Base-by-base conservation (phyloP, 805 yeast species). In the Blastobotrys robertii region DNA sequence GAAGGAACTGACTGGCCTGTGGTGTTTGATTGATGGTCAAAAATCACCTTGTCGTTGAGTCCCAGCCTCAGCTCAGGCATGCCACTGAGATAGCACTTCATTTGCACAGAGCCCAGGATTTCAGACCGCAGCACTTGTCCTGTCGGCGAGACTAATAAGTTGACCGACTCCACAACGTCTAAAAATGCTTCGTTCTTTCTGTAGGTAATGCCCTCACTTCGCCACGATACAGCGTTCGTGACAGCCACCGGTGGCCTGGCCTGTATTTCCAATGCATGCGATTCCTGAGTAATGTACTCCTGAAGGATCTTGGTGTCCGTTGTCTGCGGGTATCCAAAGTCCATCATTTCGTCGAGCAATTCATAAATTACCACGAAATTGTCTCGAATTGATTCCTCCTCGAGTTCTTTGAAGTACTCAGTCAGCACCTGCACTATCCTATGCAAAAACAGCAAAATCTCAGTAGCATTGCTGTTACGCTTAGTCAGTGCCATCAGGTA, bases 131-230 rank as follows among this genome's bases (percentile, higher is more conserved):
- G 70, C 1, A 84, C 77, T 50, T 72, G 75, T 6, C 79, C 76
- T 11, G 67, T 69, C 15, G 74, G 72, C 54, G 77, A 83, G 57
- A 84, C 78, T 39, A 78, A 66, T 65, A 85, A 76, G 48, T 79
- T 79, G 34, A 85, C 70, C 15, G 70, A 71, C 57, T 88, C 97
- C 25, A 81, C 73, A 29, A 87, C 85, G 61, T 88, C 95, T 50
- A 88, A 72, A 56, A 86, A 88, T 42, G 92, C 80, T 65, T 88
- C 97, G 62, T 88, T 88, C 58, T 85, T 87, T 52, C 81, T 77
- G 63, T 88, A 88, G 50, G 73, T 74, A 16, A 88, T 84, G 8
- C 96, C 96, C 50, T 84, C 92, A 34, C 90, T 84, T 60, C 97
- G 76, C 97, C 97, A 88, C 16, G 90, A 80, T 3, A 88, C 77